Conservation (phyloP, 2,329 filamentous ascomycete genomes). For the Colletotrichum endophyticum region DNA sequence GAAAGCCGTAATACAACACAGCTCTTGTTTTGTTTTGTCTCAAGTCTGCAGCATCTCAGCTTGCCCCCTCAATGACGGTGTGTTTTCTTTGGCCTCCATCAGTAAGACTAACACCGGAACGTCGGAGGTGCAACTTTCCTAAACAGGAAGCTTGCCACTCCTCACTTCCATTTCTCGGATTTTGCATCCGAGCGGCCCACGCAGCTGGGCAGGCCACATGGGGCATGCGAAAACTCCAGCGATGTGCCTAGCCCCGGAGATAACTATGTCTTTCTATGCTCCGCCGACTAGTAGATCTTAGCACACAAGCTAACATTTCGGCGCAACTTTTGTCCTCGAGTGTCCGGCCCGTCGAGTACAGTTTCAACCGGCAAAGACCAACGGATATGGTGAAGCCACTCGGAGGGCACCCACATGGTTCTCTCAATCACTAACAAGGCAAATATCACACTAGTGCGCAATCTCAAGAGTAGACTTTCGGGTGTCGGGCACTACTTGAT, state of each 20-base stretch:
- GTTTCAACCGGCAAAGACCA: not conserved
- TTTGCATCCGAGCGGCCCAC: not conserved
- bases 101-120: not conserved
- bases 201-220: not conserved
- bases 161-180: not conserved
- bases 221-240: not conserved
- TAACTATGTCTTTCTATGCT: not conserved
- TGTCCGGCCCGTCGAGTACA: not conserved
- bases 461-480: not conserved
- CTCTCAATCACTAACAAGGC: not conserved
- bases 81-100: not conserved
- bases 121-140: not conserved
- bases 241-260: not conserved
- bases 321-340: not conserved
- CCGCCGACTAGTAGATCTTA: not conserved
- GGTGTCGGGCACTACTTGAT: not conserved
- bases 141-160: not conserved
- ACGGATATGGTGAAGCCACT: not conserved
- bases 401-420: not conserved
- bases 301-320: not conserved
- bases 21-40: not conserved
- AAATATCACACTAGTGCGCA: not conserved
- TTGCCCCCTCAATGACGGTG: not conserved
- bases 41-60: not conserved
- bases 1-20: not conserved